Conservation (phyloP, 2,329 filamentous ascomycete genomes). For the Arthrobotrys conoides region DNA sequence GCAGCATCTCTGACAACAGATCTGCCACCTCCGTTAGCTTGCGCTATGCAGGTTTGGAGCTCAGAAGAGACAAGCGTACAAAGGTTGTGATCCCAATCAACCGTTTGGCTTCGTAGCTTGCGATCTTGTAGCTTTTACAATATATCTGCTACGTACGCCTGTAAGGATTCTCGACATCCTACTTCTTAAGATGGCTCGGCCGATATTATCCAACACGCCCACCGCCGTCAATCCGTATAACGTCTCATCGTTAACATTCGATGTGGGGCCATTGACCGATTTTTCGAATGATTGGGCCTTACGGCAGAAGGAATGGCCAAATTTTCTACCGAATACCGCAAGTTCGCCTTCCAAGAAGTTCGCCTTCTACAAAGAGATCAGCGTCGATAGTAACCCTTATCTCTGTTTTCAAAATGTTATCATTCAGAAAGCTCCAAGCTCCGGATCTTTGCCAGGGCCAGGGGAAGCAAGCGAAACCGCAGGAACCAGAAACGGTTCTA, state of each 20-base stretch:
- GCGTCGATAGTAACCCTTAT: constrained; percentile 56
- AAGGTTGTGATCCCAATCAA: constrained; percentile 40
- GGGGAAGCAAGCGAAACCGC: constrained; percentile 35
- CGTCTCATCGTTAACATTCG: constrained; percentile 57
- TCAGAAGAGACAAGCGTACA: constrained; percentile 44
- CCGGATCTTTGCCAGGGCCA: constrained; percentile 19
- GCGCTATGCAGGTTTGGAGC: constrained; percentile 55
- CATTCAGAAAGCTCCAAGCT: constrained; percentile 58
- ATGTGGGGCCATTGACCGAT: constrained; percentile 57
- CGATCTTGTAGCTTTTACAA: constrained; percentile 41
- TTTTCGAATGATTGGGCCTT: constrained; percentile 60
- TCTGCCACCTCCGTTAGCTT: constrained; percentile 42
- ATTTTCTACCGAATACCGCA: constrained; percentile 58
- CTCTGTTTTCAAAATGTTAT: constrained; percentile 61
- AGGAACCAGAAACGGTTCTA: constrained; percentile 38
- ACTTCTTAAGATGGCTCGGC: constrained; percentile 42
- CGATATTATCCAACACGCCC: constrained; percentile 51
- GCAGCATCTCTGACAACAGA: constrained; percentile 56
- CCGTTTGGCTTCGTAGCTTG: constrained; percentile 33
- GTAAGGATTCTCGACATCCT: constrained; percentile 26
- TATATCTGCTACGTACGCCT: constrained; percentile 28
- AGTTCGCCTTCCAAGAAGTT: constrained; percentile 55
- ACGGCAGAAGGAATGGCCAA: constrained; percentile 60
- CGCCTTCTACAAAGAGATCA: constrained; percentile 61
- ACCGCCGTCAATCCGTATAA: constrained; percentile 57